Percentiles rank a stretch among this genome's conserved stretches.
These are phyloP conservation scores for Malassezia restricta DNA, from an alignment of 1,284 basidiomycete genomes.

Conservation along the genomic window DNA sequence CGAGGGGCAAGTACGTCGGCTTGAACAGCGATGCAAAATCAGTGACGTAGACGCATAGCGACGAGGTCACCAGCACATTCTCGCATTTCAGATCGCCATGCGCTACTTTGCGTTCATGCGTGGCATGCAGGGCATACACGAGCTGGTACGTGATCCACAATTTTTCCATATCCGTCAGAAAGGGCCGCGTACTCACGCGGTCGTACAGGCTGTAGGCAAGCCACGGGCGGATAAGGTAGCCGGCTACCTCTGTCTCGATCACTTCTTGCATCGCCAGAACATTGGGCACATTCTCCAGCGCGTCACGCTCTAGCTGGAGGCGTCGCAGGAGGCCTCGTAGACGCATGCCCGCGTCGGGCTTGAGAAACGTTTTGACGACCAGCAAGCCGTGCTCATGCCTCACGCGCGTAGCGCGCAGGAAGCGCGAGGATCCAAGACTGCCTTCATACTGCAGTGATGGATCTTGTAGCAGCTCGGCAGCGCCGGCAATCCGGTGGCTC, in stretches of 20 bases:
- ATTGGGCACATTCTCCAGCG: slow-evolving; percentile 70
- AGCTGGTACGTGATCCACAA: slow-evolving; percentile 97
- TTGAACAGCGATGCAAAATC: slow-evolving; percentile 92
- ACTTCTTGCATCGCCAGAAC: slow-evolving; percentile 81
- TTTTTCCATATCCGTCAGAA: slow-evolving; percentile 81
- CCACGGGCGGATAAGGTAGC: slow-evolving; percentile 90
- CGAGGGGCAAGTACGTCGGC: slow-evolving; percentile 83
- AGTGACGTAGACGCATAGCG: slow-evolving; percentile 86
- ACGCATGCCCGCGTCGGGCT: slow-evolving; percentile 62
- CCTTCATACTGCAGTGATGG: slow-evolving; percentile 7
- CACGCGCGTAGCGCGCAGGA: slow-evolving; percentile 79
- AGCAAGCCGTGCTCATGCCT: slow-evolving; percentile 61
- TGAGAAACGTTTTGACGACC: slow-evolving; percentile 69
- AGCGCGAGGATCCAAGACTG: slow-evolving; percentile 79
- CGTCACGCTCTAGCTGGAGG: slow-evolving; percentile 64
- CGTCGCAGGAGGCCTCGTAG: slow-evolving; percentile 58
- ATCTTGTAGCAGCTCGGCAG: slow-evolving; percentile 6
- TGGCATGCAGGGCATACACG: slow-evolving; percentile 68
- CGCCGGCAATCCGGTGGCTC: slow-evolving; percentile 8
- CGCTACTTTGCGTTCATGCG: slow-evolving; percentile 64
- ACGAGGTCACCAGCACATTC: slow-evolving; percentile 90
- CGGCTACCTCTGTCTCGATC: slow-evolving; percentile 88
- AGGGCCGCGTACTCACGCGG: slow-evolving; percentile 92
- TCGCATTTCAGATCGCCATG: slow-evolving; percentile 98
- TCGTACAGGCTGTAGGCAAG: slow-evolving; percentile 89